A percentile compares a stretch with the other conserved stretches of the same genome.
Evolutionary conservation across 495 filamentous ascomycete species (phyloP).

Genomic region (Aspergillus conjunctus): DNA sequence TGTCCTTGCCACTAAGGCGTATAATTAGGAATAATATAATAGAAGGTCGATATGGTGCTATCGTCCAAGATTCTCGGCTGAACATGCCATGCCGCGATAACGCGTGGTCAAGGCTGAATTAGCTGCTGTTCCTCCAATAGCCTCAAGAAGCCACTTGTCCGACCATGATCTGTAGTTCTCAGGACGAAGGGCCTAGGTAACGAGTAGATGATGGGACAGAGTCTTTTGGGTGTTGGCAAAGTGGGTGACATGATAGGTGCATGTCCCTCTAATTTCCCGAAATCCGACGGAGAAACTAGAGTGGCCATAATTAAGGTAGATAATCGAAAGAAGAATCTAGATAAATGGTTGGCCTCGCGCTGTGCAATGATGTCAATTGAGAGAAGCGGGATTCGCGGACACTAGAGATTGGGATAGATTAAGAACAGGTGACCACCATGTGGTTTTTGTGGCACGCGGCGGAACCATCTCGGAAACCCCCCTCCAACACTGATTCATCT

Average conservation of each 20-base stretch:
- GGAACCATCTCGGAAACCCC: neutral
- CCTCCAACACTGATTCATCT: neutral
- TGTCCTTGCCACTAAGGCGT: neutral
- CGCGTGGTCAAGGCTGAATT: neutral
- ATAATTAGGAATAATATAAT: neutral
- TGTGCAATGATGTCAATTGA: neutral
- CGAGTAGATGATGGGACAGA: neutral
- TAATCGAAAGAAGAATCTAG: neutral
- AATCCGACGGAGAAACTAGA: neutral
- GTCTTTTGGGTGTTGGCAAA: neutral
- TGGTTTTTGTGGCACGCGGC: neutral
- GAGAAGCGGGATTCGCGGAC: neutral
- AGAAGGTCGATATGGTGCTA: neutral
- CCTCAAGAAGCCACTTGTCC: neutral
- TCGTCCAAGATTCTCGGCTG: neutral
- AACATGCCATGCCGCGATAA: neutral
- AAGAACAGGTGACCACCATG: slow-evolving; percentile 3
- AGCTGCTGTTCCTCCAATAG: neutral
- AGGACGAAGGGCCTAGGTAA: neutral
- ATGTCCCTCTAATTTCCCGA: neutral
- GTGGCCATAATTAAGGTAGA: neutral
- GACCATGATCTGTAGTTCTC: neutral
- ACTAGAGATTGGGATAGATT: slow-evolving; percentile 3
- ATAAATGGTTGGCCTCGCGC: neutral
- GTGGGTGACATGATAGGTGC: neutral